These are phyloP conservation scores for Amphichorda felina DNA, from an alignment of 2,329 filamentous ascomycete species.

Conservation along the genomic window DNA sequence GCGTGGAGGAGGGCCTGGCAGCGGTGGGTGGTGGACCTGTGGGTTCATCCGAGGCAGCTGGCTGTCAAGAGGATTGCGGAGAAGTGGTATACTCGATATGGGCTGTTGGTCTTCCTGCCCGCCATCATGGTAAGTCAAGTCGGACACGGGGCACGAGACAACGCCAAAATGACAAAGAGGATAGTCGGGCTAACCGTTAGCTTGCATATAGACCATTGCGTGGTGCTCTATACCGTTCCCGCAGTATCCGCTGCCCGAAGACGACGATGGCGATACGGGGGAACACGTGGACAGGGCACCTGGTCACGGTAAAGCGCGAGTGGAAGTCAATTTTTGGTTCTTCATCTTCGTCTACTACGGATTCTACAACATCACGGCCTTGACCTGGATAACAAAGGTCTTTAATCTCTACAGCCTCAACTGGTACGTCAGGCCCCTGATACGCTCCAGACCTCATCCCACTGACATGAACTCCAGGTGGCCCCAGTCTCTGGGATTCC, in stretches of 20 bases:
- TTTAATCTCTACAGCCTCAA: conserved; percentile 62
- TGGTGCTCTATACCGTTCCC: conserved; percentile 58
- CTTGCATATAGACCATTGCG: conserved; percentile 47
- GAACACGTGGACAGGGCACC: conserved; percentile 30
- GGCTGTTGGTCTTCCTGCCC: conserved; percentile 47
- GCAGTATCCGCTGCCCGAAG: conserved; percentile 40
- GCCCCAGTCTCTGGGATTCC: conserved; percentile 52
- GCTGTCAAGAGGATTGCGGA: conserved; percentile 47
- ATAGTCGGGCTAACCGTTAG: no score
- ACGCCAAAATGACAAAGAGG: no score
- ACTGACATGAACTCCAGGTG: conserved; percentile 26
- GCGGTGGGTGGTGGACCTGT: conserved; percentile 35
- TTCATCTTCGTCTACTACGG: conserved; percentile 60
- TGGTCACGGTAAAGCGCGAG: conserved; percentile 50
- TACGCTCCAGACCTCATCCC: not conserved
- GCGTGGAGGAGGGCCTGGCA: conserved; percentile 21
- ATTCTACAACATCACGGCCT: conserved; percentile 54
- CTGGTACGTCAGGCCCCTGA: conserved; percentile 30
- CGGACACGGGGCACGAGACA: no score
- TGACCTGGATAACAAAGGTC: conserved; percentile 61
- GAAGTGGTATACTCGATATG: conserved; percentile 53
- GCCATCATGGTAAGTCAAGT: conserved; percentile 40
- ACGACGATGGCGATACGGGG: conserved; percentile 8
- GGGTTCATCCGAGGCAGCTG: conserved; percentile 47
- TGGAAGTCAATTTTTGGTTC: conserved; percentile 61